phyloP scores from a whole-genome alignment of 805 yeast species.

The Aciculoconidium aculeatum region DNA sequence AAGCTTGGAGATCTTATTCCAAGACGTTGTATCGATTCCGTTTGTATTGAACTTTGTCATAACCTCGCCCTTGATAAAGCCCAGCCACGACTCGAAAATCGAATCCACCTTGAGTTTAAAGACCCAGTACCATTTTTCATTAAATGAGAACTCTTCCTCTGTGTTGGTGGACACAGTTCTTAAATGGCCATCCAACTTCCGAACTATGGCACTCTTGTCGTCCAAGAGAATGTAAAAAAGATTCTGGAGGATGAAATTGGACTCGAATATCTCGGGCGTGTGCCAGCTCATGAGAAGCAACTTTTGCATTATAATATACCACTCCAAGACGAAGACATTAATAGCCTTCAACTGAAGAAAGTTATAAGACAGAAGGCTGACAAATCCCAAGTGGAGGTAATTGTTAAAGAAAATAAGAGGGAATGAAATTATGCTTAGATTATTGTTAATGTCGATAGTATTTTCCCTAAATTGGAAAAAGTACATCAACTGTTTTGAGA shows the following conservation, averaged over 20 bases:
- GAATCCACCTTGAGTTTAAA: conserved; percentile 17
- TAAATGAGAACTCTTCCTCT: conserved; percentile 17
- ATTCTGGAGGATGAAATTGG: conserved; percentile 38
- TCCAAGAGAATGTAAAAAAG: conserved; percentile 44
- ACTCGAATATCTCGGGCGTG: conserved; percentile 17
- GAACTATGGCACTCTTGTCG: conserved; percentile 12
- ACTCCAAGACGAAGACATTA: conserved; percentile 36
- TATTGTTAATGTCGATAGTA: conserved; percentile 35
- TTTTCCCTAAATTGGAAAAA: conserved; percentile 10
- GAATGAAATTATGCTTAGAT: conserved; percentile 45
- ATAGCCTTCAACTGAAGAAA: conserved; percentile 23
- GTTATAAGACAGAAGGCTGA: conserved; percentile 21
- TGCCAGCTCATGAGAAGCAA: conserved; percentile 25
- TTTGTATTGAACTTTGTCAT: conserved; percentile 3
- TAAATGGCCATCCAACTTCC: conserved; percentile 2
- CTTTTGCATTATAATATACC: conserved; percentile 41
- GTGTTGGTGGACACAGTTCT: not conserved
- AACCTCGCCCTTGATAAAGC: conserved; percentile 10
- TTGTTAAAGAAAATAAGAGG: conserved; percentile 40
- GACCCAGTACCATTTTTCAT: conserved; percentile 22
- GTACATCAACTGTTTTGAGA: conserved; percentile 10
- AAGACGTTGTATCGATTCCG: conserved; percentile 5
- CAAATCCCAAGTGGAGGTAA: conserved; percentile 23
- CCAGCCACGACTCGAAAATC: conserved; percentile 22
- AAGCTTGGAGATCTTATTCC: conserved; percentile 12